Evolutionary conservation across 2,329 filamentous ascomycete genomes (phyloP).

Genomic region (Pseudopyricularia cyperi): DNA sequence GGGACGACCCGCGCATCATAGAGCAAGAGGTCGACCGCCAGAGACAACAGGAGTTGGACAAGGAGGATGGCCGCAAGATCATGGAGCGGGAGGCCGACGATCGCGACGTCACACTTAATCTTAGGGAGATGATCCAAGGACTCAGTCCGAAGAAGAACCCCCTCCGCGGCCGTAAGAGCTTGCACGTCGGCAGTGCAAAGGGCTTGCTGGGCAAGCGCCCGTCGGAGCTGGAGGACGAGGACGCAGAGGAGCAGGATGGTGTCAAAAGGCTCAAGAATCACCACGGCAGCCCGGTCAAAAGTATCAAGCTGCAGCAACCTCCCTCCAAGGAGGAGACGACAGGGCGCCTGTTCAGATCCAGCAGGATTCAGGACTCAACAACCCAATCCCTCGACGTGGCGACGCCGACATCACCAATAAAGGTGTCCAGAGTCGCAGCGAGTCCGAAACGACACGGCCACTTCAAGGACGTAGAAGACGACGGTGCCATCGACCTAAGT

Average conservation of each 20-base stretch:
- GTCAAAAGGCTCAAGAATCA: constrained; percentile 60
- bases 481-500: constrained; percentile 8
- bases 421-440: constrained; percentile 23
- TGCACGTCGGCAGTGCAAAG: constrained; percentile 61
- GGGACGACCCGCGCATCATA: constrained; percentile 51
- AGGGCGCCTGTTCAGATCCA: constrained; percentile 31
- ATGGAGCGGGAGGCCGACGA: constrained; percentile 42
- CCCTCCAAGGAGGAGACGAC: constrained; percentile 53
- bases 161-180: constrained; percentile 57
- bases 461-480: constrained; percentile 39
- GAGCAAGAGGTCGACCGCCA: constrained; percentile 52
- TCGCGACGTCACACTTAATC: constrained; percentile 49
- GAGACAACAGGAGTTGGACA: constrained; percentile 44
- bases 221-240: constrained; percentile 53
- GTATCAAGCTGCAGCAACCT: constrained; percentile 54
- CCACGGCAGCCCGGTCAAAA: constrained; percentile 66
- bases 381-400: constrained; percentile 11
- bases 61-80: constrained; percentile 44
- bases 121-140: constrained; percentile 67
- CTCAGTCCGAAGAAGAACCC: constrained; percentile 63
- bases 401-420: constrained; percentile 38
- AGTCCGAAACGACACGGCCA: constrained; percentile 44
- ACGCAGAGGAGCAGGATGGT: constrained; percentile 43
- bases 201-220: constrained; percentile 66
- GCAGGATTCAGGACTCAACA: constrained; percentile 16